Evolutionary conservation across 2,329 filamentous ascomycete species (phyloP).

Genomic region (Venturia aucupariae): DNA sequence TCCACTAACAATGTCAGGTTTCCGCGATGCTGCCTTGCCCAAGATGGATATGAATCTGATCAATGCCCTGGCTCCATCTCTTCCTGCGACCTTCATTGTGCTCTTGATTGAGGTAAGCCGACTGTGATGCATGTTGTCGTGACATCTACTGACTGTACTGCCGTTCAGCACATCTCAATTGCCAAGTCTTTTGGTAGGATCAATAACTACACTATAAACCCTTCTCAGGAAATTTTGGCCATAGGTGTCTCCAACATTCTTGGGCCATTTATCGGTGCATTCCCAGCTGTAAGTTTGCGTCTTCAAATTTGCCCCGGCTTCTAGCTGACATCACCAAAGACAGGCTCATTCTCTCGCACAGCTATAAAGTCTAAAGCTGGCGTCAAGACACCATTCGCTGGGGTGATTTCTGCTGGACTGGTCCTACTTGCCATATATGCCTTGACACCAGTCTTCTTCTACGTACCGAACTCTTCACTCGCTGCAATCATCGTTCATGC

Average conservation of each 20-base stretch:
- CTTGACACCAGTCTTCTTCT: conserved; percentile 81
- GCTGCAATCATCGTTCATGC: conserved; percentile 60
- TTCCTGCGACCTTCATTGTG: conserved; percentile 76
- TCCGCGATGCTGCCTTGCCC: conserved; percentile 64
- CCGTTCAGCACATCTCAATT: conserved; percentile 67
- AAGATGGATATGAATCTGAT: conserved; percentile 54
- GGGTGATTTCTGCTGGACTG: conserved; percentile 75
- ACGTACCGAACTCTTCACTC: conserved; percentile 73
- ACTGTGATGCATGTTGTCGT: not conserved
- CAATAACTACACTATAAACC: conserved; percentile 95
- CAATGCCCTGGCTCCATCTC: conserved; percentile 52
- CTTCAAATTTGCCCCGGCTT: not conserved
- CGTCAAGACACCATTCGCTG: conserved; percentile 81
- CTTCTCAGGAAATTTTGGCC: conserved; percentile 89
- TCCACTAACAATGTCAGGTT: conserved; percentile 41
- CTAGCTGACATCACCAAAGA: conserved; percentile 73
- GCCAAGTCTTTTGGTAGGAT: conserved; percentile 95
- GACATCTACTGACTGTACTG: not conserved
- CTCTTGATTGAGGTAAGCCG: conserved; percentile 55
- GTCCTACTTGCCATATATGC: conserved; percentile 87
- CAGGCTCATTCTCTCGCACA: conserved; percentile 90
- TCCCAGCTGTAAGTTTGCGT: not conserved
- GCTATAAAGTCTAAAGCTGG: conserved; percentile 97
- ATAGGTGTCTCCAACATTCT: conserved; percentile 86
- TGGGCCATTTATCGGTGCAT: conserved; percentile 60